Evolutionary conservation across 352 stramenopile species (phyloP).

Genomic region (Globisporangium spinosum): DNA sequence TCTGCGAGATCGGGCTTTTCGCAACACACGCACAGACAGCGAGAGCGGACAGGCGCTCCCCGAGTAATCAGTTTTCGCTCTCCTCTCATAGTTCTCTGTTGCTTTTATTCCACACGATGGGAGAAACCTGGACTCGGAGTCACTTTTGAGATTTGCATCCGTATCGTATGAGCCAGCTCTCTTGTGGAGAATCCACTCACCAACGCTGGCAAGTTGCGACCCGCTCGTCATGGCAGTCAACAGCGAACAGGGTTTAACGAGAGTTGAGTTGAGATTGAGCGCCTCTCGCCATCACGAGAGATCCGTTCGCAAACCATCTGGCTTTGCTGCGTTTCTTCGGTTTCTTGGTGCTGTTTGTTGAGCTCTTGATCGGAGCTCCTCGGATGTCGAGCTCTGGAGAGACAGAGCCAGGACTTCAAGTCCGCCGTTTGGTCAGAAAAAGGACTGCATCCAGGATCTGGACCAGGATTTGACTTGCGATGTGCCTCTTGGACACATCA

Average conservation of each 20-base stretch:
- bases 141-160: not conserved
- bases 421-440: conserved; percentile 1
- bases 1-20: not conserved
- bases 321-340: not conserved
- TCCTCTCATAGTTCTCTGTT: not conserved
- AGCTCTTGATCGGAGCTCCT: not conserved
- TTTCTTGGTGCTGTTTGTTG: not conserved
- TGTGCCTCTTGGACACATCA: not conserved
- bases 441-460: not conserved
- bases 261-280: not conserved
- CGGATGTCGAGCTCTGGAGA: not conserved
- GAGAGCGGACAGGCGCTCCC: not conserved
- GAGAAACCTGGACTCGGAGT: not conserved
- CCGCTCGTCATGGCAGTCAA: not conserved
- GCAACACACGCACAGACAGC: not conserved
- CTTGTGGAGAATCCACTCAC: not conserved
- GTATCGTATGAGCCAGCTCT: not conserved
- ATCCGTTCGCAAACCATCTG: not conserved
- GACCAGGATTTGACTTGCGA: not conserved
- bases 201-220: not conserved
- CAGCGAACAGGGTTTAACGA: not conserved
- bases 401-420: not conserved
- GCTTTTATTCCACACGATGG: not conserved
- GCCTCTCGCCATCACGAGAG: not conserved
- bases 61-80: not conserved